A percentile compares a stretch with the other conserved stretches of the same genome.
Evolutionary conservation across 306 rosid species (phyloP).

Genomic region (Trifolium dubium): DNA sequence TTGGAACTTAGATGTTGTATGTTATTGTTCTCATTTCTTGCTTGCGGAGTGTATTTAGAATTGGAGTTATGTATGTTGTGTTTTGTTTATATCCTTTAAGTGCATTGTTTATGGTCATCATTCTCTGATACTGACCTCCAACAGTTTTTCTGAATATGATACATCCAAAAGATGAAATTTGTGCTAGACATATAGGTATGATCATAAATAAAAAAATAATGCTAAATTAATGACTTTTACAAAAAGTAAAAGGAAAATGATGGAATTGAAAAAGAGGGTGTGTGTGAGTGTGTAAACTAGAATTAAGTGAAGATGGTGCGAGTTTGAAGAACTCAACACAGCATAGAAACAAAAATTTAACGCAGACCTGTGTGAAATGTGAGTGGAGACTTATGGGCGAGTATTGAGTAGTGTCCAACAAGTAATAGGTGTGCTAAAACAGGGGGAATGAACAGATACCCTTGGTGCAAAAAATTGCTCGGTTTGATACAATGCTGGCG

Average conservation of each 20-base stretch:
- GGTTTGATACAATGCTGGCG: background rate
- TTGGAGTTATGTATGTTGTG: background rate
- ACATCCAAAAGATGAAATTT: background rate
- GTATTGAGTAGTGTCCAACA: background rate
- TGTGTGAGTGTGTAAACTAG: background rate
- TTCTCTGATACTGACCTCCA: background rate
- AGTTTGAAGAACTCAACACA: background rate
- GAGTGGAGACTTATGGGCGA: background rate
- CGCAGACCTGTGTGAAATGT: background rate
- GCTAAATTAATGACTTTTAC: background rate
- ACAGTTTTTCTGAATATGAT: background rate
- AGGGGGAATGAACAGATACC: background rate
- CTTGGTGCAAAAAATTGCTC: background rate
- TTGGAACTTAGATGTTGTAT: constrained; percentile 34
- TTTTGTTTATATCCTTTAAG: background rate
- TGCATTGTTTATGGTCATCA: background rate
- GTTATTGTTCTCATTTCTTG: constrained; percentile 18
- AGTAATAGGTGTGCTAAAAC: background rate
- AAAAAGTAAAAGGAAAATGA: background rate
- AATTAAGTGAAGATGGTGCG: background rate
- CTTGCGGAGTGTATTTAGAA: background rate
- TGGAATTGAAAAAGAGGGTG: background rate
- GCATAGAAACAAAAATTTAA: background rate
- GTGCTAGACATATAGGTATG: background rate
- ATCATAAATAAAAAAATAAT: background rate